Conservation (phyloP, 441 rosid species). For the Rhodomyrtus psidioides region DNA sequence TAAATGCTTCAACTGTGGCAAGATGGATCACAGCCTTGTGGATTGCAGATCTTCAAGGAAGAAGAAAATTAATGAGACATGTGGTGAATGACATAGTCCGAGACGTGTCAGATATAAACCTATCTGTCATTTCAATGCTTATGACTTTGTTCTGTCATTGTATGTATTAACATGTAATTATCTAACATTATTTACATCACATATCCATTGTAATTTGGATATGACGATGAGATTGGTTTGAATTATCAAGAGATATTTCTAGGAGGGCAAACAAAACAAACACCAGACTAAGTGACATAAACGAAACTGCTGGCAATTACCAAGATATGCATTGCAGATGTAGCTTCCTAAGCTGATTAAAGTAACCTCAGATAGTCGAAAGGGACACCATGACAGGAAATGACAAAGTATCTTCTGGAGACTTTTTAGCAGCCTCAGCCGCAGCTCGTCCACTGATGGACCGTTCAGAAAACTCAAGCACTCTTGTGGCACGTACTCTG, state of each 20-base stretch:
- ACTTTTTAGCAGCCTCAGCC: constrained; percentile 26
- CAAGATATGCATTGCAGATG: neutral
- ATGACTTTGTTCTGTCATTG: too few relatives aligned
- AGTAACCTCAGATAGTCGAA: neutral
- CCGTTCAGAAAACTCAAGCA: constrained; percentile 49
- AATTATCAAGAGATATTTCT: neutral
- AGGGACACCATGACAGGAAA: neutral
- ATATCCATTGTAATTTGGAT: too few relatives aligned
- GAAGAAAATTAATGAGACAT: too few relatives aligned
- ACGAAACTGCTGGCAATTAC: neutral
- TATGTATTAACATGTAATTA: too few relatives aligned
- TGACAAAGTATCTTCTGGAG: constrained; percentile 33
- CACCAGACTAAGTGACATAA: neutral
- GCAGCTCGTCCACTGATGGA: constrained; percentile 26
- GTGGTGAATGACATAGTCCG: too few relatives aligned
- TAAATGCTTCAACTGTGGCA: too few relatives aligned
- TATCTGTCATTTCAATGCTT: too few relatives aligned
- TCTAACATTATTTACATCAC: too few relatives aligned
- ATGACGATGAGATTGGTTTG: too few relatives aligned
- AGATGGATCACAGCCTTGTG: too few relatives aligned
- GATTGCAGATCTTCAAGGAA: too few relatives aligned
- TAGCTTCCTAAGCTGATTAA: neutral
- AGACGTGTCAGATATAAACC: too few relatives aligned
- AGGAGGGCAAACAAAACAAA: neutral
- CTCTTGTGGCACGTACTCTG: constrained; percentile 50